Evolutionary conservation across 306 rosid genomes (phyloP).

Genomic region (Medicago ruthenica): DNA sequence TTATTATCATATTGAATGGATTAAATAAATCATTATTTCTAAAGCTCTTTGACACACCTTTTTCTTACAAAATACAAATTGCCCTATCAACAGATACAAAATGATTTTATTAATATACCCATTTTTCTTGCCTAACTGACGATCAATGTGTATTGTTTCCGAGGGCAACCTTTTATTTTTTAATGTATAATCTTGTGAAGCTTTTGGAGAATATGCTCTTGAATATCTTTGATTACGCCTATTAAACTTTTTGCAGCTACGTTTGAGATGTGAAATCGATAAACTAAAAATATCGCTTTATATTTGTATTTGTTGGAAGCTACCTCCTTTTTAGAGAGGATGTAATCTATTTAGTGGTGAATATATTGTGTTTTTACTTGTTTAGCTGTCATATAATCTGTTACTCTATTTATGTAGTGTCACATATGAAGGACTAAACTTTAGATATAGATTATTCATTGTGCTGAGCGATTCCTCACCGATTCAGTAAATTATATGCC

Average conservation of each 20-base stretch:
- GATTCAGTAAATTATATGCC: background rate
- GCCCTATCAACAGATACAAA: background rate
- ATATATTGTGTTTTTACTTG: background rate
- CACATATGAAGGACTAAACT: background rate
- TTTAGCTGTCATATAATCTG: background rate
- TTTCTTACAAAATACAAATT: background rate
- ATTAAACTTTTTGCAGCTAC: constrained; percentile 8
- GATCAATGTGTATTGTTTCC: background rate
- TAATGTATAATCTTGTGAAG: constrained; percentile 3
- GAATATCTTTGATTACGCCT: constrained; percentile 3
- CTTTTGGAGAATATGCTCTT: constrained; percentile 23
- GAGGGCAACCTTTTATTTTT: background rate
- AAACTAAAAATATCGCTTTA: background rate
- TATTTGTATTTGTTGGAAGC: background rate
- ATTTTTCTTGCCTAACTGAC: background rate
- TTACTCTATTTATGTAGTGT: background rate
- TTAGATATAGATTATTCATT: background rate
- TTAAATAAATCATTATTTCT: background rate
- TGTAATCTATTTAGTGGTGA: background rate
- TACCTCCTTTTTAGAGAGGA: background rate
- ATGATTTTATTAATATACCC: background rate
- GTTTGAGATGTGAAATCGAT: constrained; percentile 13
- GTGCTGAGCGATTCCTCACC: background rate
- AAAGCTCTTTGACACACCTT: background rate
- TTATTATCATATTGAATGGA: background rate